A percentile compares a stretch with the other conserved stretches of the same genome.
phyloP scores from a whole-genome alignment of 306 rosid species.

The Gastrolobium bilobum region DNA sequence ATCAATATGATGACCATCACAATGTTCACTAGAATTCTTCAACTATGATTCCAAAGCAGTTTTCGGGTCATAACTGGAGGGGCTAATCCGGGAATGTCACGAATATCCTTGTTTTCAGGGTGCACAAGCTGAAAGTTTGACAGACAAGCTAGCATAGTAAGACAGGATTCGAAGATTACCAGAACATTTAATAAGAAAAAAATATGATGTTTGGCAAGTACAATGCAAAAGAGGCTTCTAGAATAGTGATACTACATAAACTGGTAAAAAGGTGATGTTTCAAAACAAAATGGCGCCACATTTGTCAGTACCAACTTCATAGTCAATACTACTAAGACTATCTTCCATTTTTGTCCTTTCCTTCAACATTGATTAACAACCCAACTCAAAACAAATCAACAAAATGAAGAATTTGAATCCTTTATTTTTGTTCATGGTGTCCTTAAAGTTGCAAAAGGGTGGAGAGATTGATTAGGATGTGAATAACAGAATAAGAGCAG shows the following conservation, averaged over 20 bases:
- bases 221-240: neutral
- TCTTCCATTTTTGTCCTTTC: neutral
- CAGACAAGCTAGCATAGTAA: conserved; percentile 13
- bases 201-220: neutral
- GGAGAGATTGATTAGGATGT: no score
- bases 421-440: neutral
- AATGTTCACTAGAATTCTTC: conserved; percentile 19
- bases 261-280: neutral
- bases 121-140: conserved; percentile 73
- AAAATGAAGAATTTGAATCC: neutral
- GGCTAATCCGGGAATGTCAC: conserved; percentile 92
- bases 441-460: no score
- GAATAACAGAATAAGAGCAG: no score
- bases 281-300: neutral
- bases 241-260: conserved; percentile 18
- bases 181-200: conserved; percentile 25
- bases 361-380: conserved; percentile 2
- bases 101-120: conserved; percentile 84
- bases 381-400: conserved; percentile 3
- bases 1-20: neutral
- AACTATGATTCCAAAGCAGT: conserved; percentile 62
- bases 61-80: conserved; percentile 82
- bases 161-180: conserved; percentile 18
- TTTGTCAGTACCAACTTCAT: conserved; percentile 1
- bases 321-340: conserved; percentile 19